Base-by-base conservation (phyloP, 2,329 filamentous ascomycete genomes). In the Cadophora sp. region DNA sequence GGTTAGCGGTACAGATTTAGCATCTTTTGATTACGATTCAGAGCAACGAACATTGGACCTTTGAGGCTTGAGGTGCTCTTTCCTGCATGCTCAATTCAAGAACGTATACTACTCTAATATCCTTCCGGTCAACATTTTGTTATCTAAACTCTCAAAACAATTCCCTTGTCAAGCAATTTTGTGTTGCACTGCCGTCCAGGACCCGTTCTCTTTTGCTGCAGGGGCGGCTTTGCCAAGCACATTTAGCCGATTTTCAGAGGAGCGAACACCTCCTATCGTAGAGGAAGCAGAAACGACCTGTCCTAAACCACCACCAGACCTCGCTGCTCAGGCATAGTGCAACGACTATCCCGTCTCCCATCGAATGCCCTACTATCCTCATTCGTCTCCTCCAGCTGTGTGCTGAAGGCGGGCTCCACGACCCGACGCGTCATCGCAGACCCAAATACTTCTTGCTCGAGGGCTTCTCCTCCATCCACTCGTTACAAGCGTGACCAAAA, bases 391-490 rank as follows among this genome's bases (percentile, higher is more conserved):
- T 66, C 65, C 71, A 67, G 71, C 64, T 53, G 55, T 58, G 67
- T 73, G 73, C 71, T 62, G 69, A 71, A 69, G 69, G 61, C 70
- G 63, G 31, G 68, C 62, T 63, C 50, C 34, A 26, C 60, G 34
- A 43, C 69, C 68, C 60, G 70, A 74, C 75, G 73, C 75, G 73
- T 76, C 72, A 76, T 73, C 71, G 67, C 72, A 74, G 68, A 65
- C 65, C 64, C 7, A 58, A 58, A 12, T 58, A 69, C 66, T 69
- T 72, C 67, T 67, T 72, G 70, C 66, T 63, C 69, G 72, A 76
- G 76, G 75, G 73, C 69, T 72, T 72, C 71, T 75, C 69, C 69
- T 76, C 76, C 72, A 74, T 74, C 71, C 76, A 69, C 74, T 77
- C 75, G 75, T 77, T 77, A 72, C 67, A 64, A 71, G 66, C 72